Evolutionary conservation across 306 rosid genomes (phyloP).

Genomic region (Arachis hypogaea): DNA sequence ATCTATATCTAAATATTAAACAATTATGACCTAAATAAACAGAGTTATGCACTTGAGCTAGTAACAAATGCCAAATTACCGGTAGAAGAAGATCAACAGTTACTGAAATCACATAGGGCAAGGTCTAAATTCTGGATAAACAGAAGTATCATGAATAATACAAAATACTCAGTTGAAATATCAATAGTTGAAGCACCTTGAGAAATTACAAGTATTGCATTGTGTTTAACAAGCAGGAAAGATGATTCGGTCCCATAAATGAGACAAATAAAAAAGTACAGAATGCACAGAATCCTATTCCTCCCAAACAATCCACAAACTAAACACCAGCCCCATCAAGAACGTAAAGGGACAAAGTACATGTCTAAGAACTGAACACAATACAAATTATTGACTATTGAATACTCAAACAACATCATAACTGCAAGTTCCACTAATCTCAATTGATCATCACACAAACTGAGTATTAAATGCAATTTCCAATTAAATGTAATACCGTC

Average conservation of each 20-base stretch:
- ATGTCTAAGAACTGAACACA: slow-evolving; percentile 32
- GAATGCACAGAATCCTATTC: not conserved
- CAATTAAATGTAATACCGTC: slow-evolving; percentile 63
- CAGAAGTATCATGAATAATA: not conserved
- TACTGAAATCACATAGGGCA: not conserved
- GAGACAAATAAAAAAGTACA: not conserved
- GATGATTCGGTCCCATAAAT: not conserved
- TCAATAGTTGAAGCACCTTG: slow-evolving; percentile 3
- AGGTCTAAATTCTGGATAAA: not conserved
- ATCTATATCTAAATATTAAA: slow-evolving; percentile 13
- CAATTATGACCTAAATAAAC: not conserved
- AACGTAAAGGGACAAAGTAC: not conserved
- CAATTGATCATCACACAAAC: slow-evolving; percentile 26
- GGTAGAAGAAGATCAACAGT: not conserved
- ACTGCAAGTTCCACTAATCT: not conserved
- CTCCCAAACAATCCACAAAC: not conserved
- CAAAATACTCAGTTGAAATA: not conserved
- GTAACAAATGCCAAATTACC: slow-evolving; percentile 8
- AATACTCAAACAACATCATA: slow-evolving; percentile 14
- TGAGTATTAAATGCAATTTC: not conserved
- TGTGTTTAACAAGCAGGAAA: not conserved
- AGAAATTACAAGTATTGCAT: not conserved
- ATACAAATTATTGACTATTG: not conserved
- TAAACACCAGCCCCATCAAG: slow-evolving; percentile 11
- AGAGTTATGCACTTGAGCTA: not conserved